Evolutionary conservation across 2,329 filamentous ascomycete genomes (phyloP).

Genomic region (Cladosporium sp.): DNA sequence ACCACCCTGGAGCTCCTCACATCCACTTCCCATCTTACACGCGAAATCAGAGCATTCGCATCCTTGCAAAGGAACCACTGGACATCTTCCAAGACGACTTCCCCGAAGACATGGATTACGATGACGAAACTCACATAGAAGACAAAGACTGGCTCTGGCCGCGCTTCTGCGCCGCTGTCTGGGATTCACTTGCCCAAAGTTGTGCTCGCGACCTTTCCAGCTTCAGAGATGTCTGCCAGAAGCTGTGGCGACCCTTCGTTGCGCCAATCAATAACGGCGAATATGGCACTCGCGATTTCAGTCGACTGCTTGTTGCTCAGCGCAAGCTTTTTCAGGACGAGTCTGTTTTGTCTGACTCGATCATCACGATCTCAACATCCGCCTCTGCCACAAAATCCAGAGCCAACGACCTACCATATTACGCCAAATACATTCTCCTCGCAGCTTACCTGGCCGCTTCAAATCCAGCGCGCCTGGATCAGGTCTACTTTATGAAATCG

Average conservation of each 20-base stretch:
- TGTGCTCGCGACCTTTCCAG: conserved; percentile 76
- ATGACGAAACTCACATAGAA: conserved; percentile 50
- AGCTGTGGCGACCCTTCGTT: conserved; percentile 84
- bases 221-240: conserved; percentile 68
- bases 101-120: conserved; percentile 46
- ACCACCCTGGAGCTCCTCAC: conserved; percentile 69
- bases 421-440: conserved; percentile 71
- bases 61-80: conserved; percentile 62
- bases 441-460: conserved; percentile 80
- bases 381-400: conserved; percentile 24
- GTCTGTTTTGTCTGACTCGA: conserved; percentile 64
- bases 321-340: conserved; percentile 73
- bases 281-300: conserved; percentile 76
- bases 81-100: conserved; percentile 46
- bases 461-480: conserved; percentile 73
- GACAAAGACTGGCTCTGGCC: conserved; percentile 71
- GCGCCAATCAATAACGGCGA: conserved; percentile 74
- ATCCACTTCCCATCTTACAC: conserved; percentile 83
- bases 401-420: conserved; percentile 62
- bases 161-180: conserved; percentile 79
- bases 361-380: conserved; percentile 42
- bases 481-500: conserved; percentile 73
- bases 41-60: conserved; percentile 74
- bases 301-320: conserved; percentile 73
- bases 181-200: conserved; percentile 80